These are phyloP conservation scores for Lachnellula suecica DNA, from an alignment of 2,329 filamentous ascomycete species.

Conservation along the genomic window DNA sequence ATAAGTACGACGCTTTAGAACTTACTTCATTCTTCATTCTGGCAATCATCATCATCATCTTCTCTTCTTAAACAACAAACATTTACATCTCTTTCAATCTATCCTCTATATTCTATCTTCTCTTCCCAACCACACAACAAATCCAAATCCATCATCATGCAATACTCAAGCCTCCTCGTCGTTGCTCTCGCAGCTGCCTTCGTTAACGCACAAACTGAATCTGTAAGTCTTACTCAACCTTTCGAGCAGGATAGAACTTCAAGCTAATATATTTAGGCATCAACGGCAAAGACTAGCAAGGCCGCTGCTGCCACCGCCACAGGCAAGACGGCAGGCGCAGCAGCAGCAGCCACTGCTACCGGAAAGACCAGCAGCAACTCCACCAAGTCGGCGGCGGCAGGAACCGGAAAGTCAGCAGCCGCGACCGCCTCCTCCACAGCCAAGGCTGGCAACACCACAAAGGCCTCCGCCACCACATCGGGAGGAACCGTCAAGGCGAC, in stretches of 20 bases:
- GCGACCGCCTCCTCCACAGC: conserved; percentile 6
- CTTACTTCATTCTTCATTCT: conserved; percentile 10
- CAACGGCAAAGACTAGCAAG: conserved; percentile 8
- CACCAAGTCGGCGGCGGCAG: conserved; percentile 4
- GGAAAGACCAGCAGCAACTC: neutral
- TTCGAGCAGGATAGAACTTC: neutral
- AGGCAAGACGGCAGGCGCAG: neutral
- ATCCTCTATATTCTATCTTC: neutral
- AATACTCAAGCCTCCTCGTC: conserved; percentile 26
- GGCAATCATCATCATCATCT: conserved; percentile 12
- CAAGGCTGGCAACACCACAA: conserved; percentile 3
- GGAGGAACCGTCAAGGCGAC: conserved; percentile 12
- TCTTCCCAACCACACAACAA: neutral
- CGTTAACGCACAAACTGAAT: conserved; percentile 16
- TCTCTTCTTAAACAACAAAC: conserved; percentile 1
- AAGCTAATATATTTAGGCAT: neutral
- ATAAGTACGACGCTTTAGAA: conserved; percentile 18
- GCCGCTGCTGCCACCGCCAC: neutral
- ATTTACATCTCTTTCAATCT: neutral
- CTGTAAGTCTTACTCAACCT: conserved; percentile 8
- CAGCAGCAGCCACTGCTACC: neutral
- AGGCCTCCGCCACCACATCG: conserved; percentile 3
- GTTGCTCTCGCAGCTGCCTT: conserved; percentile 21
- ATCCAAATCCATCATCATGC: conserved; percentile 21
- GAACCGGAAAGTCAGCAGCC: conserved; percentile 1